A percentile compares a stretch with the other conserved stretches of the same genome.
Evolutionary conservation across 345 rosid genomes (phyloP).

Genomic region (Corchorus capsularis): DNA sequence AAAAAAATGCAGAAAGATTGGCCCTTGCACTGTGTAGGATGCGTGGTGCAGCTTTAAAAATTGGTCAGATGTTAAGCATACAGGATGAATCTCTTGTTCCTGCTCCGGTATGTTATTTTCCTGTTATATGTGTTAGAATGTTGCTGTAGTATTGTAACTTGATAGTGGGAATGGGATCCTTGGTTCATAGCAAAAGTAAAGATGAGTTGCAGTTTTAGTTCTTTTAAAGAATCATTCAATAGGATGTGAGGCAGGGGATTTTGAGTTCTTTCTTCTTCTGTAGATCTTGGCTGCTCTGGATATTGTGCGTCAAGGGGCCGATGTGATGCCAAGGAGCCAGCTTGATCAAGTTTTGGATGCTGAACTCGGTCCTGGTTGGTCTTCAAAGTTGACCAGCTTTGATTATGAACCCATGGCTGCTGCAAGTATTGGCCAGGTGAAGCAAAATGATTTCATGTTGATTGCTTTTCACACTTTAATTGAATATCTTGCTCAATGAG

Average conservation of each 20-base stretch:
- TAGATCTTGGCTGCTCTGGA: constrained; percentile 97
- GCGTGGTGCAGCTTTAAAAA: constrained; percentile 98
- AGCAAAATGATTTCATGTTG: background rate
- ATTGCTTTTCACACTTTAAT: background rate
- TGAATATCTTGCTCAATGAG: background rate
- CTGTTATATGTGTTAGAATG: constrained; percentile 6
- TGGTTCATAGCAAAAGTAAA: background rate
- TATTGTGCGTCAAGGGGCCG: constrained; percentile 99
- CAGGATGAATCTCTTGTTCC: constrained; percentile 98
- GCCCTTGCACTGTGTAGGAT: constrained; percentile 89
- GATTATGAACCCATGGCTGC: constrained; percentile 97
- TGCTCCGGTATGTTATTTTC: constrained; percentile 65
- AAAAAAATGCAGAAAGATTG: constrained; percentile 91
- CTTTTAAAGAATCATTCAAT: background rate
- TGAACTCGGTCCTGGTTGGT: constrained; percentile 88
- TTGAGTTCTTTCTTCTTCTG: constrained; percentile 30
- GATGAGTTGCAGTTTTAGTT: background rate
- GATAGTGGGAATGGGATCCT: constrained; percentile 6
- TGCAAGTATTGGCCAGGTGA: constrained; percentile 98
- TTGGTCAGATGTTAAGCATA: constrained; percentile 97
- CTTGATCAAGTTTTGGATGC: constrained; percentile 84
- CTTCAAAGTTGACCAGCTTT: constrained; percentile 74
- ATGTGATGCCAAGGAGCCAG: constrained; percentile 96
- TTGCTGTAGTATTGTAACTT: background rate
- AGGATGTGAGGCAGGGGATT: background rate